Evolutionary conservation across 495 filamentous ascomycete genomes (phyloP), one percentile per base, ranked within the genome.

Genomic region (Parachaetomium inaequale): DNA sequence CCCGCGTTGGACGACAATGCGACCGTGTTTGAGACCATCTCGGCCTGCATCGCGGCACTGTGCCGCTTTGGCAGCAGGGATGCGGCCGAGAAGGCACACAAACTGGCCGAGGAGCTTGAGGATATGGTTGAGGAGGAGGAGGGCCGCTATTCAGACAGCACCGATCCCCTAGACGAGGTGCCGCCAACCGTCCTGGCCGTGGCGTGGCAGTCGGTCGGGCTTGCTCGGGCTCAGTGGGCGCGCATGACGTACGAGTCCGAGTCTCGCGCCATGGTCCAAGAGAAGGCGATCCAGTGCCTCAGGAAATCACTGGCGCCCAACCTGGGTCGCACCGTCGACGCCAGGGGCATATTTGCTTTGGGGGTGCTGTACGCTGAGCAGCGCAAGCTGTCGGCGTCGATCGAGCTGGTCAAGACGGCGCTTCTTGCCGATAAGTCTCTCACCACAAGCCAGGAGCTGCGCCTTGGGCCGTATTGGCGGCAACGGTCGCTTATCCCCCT

Each of bases 181-280:
- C 71, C 84, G 36, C 76, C 81, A 2, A 68, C 73, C 2, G 78
- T 84, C 15, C 68, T 93, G 32, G 87, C 89, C 7, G 70, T 82
- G 43, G 83, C 90, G 10, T 93, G 92, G 79, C 81, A 89, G 62
- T 90, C 88, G 12, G 84, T 96, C 64, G 94, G 93, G 26, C 81
- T 93, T 63, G 86, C 88, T 31, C 85, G 92, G 63, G 90, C 92
- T 0, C 85, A 89, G 59, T 96, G 92, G 91, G 90, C 93, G 46
- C 82, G 85, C 17, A 81, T 87, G 72, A 96, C 92, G 7, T 86
- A 84, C 49, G 81, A 93, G 51, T 85, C 87, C 14, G 81, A 88
- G 62, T 71, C 81, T 6, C 82, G 94, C 32, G 75, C 85, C 34
- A 82, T 86, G 26, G 81, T 90, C 23, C 90, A 93, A 63, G 76